A percentile compares a stretch with the other conserved stretches of the same genome.
These are phyloP conservation scores for Erythrophleum fordii DNA, from an alignment of 306 rosid species.

Conservation along the genomic window DNA sequence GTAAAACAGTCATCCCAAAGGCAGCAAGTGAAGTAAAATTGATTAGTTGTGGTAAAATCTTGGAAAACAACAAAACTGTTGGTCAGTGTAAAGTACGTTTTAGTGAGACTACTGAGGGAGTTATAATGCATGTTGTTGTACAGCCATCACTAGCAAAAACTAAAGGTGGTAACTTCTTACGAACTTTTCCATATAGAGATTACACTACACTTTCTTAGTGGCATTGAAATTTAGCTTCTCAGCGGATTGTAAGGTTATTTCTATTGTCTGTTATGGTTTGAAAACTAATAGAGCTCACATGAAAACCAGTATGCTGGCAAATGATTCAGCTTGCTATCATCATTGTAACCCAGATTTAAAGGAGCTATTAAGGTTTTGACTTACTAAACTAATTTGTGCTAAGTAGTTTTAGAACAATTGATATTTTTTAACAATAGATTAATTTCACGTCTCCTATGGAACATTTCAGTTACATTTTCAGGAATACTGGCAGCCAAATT, in stretches of 20 bases:
- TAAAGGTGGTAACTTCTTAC: conserved; percentile 51
- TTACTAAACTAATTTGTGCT: neutral
- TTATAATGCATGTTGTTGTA: conserved; percentile 63
- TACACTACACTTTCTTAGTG: neutral
- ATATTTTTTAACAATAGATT: neutral
- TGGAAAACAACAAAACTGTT: conserved; percentile 75
- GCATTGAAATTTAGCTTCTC: conserved; percentile 4
- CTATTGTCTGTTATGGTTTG: neutral
- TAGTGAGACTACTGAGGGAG: conserved; percentile 54
- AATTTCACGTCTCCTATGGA: neutral
- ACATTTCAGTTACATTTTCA: neutral
- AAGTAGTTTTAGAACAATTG: neutral
- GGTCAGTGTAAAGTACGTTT: conserved; percentile 71
- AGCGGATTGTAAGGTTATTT: neutral
- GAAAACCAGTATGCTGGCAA: conserved; percentile 4
- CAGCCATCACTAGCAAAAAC: conserved; percentile 57
- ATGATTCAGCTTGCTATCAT: neutral
- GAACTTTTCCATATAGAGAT: neutral
- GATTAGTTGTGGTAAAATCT: conserved; percentile 64
- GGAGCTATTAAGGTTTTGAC: neutral
- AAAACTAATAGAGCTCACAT: neutral
- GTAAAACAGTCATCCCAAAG: conserved; percentile 63
- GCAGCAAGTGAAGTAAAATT: conserved; percentile 65
- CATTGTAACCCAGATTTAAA: neutral
- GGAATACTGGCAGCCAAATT: neutral